Conservation (phyloP, 257 asterid genomes). For the Solanum boliviense region DNA sequence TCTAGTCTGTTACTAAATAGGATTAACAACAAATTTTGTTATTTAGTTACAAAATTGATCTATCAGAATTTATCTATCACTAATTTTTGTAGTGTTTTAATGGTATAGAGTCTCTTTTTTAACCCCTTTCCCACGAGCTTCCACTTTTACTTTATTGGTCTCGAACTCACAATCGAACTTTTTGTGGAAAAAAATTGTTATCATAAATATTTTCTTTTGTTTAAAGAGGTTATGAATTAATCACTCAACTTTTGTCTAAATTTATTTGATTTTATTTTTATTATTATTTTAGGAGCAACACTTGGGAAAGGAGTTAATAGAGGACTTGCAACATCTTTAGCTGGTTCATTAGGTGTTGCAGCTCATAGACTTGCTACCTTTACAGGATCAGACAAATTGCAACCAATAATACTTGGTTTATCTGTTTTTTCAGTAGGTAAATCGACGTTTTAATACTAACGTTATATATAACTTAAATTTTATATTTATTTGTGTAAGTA, state of each 20-base stretch:
- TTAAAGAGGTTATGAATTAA: not conserved
- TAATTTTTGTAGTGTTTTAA: not conserved
- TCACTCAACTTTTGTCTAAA: not conserved
- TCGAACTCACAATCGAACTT: no score
- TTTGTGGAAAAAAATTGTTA: no score
- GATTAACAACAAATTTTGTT: not conserved
- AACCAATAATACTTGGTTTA: slow-evolving; percentile 48
- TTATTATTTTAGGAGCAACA: slow-evolving; percentile 45
- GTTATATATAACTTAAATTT: not conserved
- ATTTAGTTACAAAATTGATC: not conserved
- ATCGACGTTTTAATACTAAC: accelerated
- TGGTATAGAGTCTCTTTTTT: no score
- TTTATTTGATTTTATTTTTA: accelerated
- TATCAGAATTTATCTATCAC: accelerated
- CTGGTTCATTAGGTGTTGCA: slow-evolving; percentile 62
- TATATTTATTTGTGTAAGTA: no score
- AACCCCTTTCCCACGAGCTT: no score
- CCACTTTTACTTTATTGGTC: accelerated
- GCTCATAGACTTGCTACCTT: slow-evolving; percentile 45
- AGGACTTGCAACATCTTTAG: slow-evolving; percentile 63
- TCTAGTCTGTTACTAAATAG: not conserved
- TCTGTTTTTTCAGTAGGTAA: slow-evolving; percentile 64
- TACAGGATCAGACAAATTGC: slow-evolving; percentile 34
- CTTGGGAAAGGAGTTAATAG: slow-evolving; percentile 68
- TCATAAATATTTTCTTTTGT: not conserved